Evolutionary conservation across 1,139 yeast species (phyloP).

Genomic region (Candida albicans): DNA sequence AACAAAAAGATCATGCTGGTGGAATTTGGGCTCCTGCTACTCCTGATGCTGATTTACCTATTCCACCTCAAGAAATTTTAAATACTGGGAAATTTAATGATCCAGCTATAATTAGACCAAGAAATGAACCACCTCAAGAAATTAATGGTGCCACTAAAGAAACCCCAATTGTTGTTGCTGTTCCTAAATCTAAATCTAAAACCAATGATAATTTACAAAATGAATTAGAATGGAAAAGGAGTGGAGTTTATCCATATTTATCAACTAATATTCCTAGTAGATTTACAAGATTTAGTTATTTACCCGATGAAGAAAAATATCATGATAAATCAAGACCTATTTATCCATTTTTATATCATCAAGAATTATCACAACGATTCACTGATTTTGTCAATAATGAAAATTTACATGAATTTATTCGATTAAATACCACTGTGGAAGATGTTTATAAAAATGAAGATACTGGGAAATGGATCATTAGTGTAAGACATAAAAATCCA

Average conservation of each 20-base stretch:
- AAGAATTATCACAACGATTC: slow-evolving; percentile 35
- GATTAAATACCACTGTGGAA: slow-evolving; percentile 43
- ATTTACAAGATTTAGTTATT: slow-evolving; percentile 44
- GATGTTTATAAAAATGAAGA: slow-evolving; percentile 26
- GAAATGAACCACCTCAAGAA: slow-evolving; percentile 18
- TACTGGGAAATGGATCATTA: slow-evolving; percentile 44
- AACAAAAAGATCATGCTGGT: slow-evolving; percentile 33
- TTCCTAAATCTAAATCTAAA: too few species aligned
- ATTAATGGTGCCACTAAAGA: slow-evolving; percentile 16
- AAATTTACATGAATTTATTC: slow-evolving; percentile 30
- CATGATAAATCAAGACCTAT: slow-evolving; percentile 25
- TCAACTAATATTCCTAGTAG: slow-evolving; percentile 49
- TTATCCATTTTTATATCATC: slow-evolving; percentile 43
- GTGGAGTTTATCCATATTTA: slow-evolving; percentile 44
- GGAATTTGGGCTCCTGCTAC: slow-evolving; percentile 36
- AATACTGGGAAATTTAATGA: slow-evolving; percentile 27
- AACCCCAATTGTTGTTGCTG: slow-evolving; percentile 19
- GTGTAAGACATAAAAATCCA: slow-evolving; percentile 26
- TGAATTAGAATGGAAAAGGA: slow-evolving; percentile 38
- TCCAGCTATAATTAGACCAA: slow-evolving; percentile 29
- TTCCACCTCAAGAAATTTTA: slow-evolving; percentile 31
- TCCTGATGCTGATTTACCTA: slow-evolving; percentile 23
- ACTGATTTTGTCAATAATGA: slow-evolving; percentile 29
- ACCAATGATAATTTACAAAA: slow-evolving; percentile 13
- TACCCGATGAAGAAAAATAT: slow-evolving; percentile 30